Evolutionary conservation across 2,329 filamentous ascomycete species (phyloP).

Genomic region (Diaporthe sp.): DNA sequence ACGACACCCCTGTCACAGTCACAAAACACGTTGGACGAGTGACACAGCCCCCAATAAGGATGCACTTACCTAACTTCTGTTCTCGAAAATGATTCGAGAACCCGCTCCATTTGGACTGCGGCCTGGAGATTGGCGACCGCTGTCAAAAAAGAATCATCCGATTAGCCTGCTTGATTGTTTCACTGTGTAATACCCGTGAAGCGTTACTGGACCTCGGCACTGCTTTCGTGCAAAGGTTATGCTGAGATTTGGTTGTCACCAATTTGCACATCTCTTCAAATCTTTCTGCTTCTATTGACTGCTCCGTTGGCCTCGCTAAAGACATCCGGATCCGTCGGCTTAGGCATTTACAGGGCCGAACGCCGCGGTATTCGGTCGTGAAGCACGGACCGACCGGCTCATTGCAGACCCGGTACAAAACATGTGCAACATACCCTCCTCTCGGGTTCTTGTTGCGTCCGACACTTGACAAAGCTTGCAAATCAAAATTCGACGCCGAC

Average conservation of each 20-base stretch:
- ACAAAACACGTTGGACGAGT: neutral
- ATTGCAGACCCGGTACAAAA: neutral
- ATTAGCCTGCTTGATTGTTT: neutral
- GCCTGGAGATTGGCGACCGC: conserved; percentile 6
- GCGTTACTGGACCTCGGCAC: too few species aligned
- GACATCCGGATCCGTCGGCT: conserved; percentile 10
- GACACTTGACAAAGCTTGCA: neutral
- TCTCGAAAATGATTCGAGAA: neutral
- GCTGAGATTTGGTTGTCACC: neutral
- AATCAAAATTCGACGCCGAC: neutral
- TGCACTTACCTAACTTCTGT: neutral
- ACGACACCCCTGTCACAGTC: conserved; percentile 17
- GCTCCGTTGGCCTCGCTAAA: neutral
- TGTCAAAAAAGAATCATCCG: neutral
- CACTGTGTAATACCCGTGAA: neutral
- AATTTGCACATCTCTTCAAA: neutral
- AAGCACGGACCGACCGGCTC: neutral
- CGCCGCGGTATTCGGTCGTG: conserved; percentile 7
- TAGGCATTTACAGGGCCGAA: neutral
- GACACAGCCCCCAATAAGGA: conserved; percentile 30
- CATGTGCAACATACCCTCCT: neutral
- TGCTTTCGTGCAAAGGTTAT: neutral
- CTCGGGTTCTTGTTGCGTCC: conserved; percentile 8
- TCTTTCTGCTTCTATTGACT: neutral
- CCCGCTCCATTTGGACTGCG: neutral